Conservation (phyloP, 192 early-diverging fungal species). For the Pilaira anomala region DNA sequence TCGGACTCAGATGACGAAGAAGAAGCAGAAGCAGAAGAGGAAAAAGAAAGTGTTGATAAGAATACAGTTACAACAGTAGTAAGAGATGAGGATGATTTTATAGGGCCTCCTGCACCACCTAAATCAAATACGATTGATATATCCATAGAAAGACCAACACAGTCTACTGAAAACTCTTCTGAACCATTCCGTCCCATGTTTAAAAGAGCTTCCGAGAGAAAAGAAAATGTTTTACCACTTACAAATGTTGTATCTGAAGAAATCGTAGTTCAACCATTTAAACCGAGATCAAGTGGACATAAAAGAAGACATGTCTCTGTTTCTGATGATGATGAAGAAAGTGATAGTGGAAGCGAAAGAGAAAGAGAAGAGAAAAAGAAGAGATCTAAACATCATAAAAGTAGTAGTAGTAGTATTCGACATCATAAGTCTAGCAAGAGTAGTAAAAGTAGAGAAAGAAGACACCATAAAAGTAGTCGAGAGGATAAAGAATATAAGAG, state of each 20-base stretch:
- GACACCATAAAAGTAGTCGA: no score
- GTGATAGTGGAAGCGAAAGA: background rate
- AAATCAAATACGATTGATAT: conserved; percentile 15
- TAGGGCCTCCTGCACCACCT: conserved; percentile 12
- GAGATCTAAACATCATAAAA: background rate
- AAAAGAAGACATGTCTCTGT: conserved; percentile 1
- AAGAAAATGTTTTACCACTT: background rate
- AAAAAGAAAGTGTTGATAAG: background rate
- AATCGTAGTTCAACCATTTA: conserved; percentile 26
- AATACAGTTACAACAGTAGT: conserved; percentile 1
- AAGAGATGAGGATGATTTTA: conserved; percentile 6
- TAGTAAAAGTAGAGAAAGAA: background rate
- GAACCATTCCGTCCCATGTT: conserved; percentile 38
- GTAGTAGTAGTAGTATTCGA: background rate
- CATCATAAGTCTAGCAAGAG: background rate
- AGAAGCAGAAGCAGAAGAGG: conserved; percentile 49
- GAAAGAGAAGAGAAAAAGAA: background rate
- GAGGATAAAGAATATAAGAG: no score
- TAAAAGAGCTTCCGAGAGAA: conserved; percentile 8
- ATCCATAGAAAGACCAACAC: background rate
- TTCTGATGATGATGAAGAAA: conserved; percentile 13
- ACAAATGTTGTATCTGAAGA: conserved; percentile 22
- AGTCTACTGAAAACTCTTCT: background rate
- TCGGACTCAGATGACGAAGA: conserved; percentile 59
- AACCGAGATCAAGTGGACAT: background rate